Base-by-base conservation (phyloP, 2,329 filamentous ascomycete species). In the Monosporascus sp. region DNA sequence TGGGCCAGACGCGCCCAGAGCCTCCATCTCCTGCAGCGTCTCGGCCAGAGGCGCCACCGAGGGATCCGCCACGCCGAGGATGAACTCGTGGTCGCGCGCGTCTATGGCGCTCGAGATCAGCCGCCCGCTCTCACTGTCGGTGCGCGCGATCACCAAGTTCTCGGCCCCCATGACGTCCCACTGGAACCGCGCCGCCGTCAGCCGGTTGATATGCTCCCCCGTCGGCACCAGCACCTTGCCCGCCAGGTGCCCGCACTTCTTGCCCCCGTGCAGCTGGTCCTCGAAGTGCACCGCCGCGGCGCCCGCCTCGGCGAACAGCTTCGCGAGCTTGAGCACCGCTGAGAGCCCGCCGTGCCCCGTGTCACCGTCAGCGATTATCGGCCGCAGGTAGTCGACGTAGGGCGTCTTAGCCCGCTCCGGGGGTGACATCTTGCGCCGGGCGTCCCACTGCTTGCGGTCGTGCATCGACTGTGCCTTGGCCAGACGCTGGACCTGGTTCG, bases 131-230 rank as follows among this genome's bases (percentile, higher is more conserved):
- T 97, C 94, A 1, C 91, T 95, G 71, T 99, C 94, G 1, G 94
- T 97, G 54, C 94, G 86, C 3, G 94, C 94, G 67, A 99, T 94
- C 43, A 97, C 85, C 4, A 97, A 80, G 70, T 96, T 97, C 75
- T 99, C 94, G 50, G 84, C 86, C 47, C 93, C 94, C 93, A 99
- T 97, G 62, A 97, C 80, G 66, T 99, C 94, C 93, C 93, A 99
- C 68, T 99, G 94, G 75, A 96, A 97, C 55, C 94, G 86, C 3
- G 93, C 86, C 2, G 94, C 92, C 20, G 91, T 86, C 5, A 99
- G 83, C 27, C 94, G 87, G 75, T 96, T 97, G 77, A 97, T 96
- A 75, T 99, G 94, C 70, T 97, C 94, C 56, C 91, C 89, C 1
- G 92, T 85, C 0, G 94, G 93, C 3, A 97, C 94, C 8, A 99